Base-by-base conservation (phyloP, 2,329 filamentous ascomycete genomes). In the Diplodia intermedia region DNA sequence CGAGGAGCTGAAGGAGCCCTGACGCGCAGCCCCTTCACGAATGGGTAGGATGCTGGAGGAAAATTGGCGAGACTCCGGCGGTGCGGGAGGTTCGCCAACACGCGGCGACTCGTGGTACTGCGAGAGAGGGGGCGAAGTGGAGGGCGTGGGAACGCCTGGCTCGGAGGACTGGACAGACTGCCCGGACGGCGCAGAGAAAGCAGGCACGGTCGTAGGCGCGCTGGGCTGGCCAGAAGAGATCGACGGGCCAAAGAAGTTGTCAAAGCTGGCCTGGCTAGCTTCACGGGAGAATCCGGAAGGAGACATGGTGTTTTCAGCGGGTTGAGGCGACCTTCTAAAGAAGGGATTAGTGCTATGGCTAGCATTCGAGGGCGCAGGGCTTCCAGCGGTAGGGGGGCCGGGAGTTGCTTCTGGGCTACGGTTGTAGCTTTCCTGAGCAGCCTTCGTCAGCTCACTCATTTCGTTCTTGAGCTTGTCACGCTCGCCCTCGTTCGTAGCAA, bases 341-440 rank as follows among this genome's bases (percentile, higher is more conserved):
- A 99, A 99, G 0, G 95, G 95, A 77, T 99, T 99, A 75, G 93
- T 97, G 73, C 86, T 92, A 71, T 82, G 83, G 77, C 90, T 94
- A 68, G 88, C 85, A 52, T 81, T 82, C 18, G 85, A 87, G 26
- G 81, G 77, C 54, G 86, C 82, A 70, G 93, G 92, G 78, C 92
- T 96, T 67, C 85, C 86, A 69, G 75, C 86, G 79, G 78, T 73
- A 12, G 74, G 71, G 47, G 77, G 75, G n/a, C 69, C 71, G 47
- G 70, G 69, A 69, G 83, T 76, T 69, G 83, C 73, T 69, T 74
- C 73, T 15, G 73, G 72, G 70, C 72, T 77, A 50, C 79, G 73
- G 31, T 56, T 61, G 72, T 74, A 70, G 40, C 62, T 73, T 69
- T 88, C 89, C 75, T 87, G 88, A 72, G 82, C 88, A 74, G 82